Conservation (phyloP, 139 green algal genomes). For the Chlamydomonas sphaeroides region DNA sequence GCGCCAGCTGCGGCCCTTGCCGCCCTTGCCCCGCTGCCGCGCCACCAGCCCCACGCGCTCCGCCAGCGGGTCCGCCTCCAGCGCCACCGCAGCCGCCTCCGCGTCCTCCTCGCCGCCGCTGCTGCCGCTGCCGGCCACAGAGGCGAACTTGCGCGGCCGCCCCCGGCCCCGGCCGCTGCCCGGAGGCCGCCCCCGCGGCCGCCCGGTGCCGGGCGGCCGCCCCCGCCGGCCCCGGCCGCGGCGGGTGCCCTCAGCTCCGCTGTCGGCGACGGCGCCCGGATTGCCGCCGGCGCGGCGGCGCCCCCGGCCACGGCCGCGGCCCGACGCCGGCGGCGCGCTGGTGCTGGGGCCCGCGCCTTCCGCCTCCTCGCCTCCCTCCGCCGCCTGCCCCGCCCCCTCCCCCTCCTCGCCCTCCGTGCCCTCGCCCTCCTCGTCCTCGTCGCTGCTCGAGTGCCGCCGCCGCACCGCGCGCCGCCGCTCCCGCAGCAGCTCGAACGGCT, state of each 20-base stretch:
- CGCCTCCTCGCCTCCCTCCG: background rate
- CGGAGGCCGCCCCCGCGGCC: background rate
- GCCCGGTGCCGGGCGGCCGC: background rate
- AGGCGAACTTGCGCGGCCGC: background rate
- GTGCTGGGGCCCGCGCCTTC: background rate
- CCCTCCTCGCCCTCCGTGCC: background rate
- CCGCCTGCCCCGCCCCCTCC: background rate
- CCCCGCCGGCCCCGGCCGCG: background rate
- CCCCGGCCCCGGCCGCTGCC: no score
- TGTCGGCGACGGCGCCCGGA: background rate
- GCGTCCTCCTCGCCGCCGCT: background rate
- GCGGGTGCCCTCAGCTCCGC: background rate
- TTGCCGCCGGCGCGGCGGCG: background rate
- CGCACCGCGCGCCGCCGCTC: conserved; percentile 2
- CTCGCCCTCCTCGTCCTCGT: background rate
- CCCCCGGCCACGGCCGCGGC: background rate
- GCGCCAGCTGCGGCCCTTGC: background rate
- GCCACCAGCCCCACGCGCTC: conserved; percentile 59
- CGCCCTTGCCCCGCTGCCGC: background rate
- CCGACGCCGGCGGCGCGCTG: background rate
- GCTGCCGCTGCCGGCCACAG: background rate
- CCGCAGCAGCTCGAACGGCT: conserved; percentile 65
- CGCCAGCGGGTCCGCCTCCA: conserved; percentile 60
- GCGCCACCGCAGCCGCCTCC: background rate
- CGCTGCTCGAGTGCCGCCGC: background rate